Base-by-base conservation (phyloP, 2,329 filamentous ascomycete genomes). In the Furcasterigmium furcatum region DNA sequence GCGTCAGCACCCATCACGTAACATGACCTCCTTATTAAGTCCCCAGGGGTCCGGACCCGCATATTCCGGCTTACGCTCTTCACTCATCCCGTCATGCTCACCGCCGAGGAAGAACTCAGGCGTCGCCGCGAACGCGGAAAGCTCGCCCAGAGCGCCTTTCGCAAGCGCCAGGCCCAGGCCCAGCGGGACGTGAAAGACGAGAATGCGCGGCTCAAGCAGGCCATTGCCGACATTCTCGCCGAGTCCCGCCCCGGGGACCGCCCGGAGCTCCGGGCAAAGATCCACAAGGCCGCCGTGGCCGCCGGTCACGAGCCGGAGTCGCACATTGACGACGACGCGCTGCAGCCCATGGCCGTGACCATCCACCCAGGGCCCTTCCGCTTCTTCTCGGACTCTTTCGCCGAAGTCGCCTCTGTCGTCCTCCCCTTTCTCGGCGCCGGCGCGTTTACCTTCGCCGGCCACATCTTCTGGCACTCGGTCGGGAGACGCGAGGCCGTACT, bases 91-190 rank as follows among this genome's bases (percentile, higher is more conserved):
- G 9, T 40, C n/a, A 29, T 18, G n/a, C 9, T n/a, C 13, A 14
- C n/a, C 20, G n/a, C 21, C 24, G 10, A 25, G 19, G 52, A 52
- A 6, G 45, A 60, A 4, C 44, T 14, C 9, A 36, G 61, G 59
- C 53, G 55, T 13, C 58, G 61, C 19, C 56, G 60, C 3, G 61
- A 64, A 44, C 57, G 60, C 27, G 61, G 59, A 5, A 60, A 54
- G 25, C 43, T 52, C 8, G 54, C 61, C 4, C 60, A 64, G 39
- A 58, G 60, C 8, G 59, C 54, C 8, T 65, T 62, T 40, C 55
- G 62, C 9, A 58, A 61, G 40, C 55, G 60, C 13, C 58, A 61
- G 27, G 50, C 51, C 2, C 51, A 58, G 12, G 52, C 44, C 4
- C 32, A 46, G 5, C 49, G 48, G 14, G 45, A 47, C 8, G 49